phyloP scores from a whole-genome alignment of 2,329 filamentous ascomycete species.

The Ascochyta viciae-villosae region DNA sequence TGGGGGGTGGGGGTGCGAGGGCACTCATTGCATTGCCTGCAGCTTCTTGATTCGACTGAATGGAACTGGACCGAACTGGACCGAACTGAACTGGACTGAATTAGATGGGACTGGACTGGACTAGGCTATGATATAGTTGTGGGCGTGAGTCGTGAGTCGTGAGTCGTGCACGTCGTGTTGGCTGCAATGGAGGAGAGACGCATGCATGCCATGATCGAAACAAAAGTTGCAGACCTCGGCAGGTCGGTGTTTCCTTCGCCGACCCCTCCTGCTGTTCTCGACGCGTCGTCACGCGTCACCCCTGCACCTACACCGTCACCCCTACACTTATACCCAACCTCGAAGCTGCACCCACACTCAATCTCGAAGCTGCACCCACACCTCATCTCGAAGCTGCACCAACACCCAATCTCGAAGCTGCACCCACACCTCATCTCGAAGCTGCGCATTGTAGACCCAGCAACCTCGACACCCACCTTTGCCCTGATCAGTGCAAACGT shows the following conservation, averaged over 20 bases:
- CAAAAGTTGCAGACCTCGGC: conserved; percentile 17
- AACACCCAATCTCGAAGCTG: too few relatives aligned
- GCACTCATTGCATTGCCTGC: conserved; percentile 37
- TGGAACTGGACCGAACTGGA: not conserved
- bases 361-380: too few relatives aligned
- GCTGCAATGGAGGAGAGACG: conserved; percentile 4
- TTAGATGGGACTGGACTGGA: too few relatives aligned
- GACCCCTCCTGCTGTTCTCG: conserved; percentile 5
- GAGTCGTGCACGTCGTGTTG: conserved; percentile 2
- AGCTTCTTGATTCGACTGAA: not conserved
- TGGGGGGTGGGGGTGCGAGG: conserved; percentile 23
- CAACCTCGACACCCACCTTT: not conserved
- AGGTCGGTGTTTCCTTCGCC: conserved; percentile 16
- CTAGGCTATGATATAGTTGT: conserved; percentile 9
- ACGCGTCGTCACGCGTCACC: conserved; percentile 6
- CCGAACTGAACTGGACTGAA: not conserved
- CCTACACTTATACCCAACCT: not conserved
- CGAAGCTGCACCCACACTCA: not conserved
- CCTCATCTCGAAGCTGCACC: too few relatives aligned
- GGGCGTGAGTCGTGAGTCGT: conserved; percentile 3
- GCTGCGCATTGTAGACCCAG: not conserved
- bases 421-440: too few relatives aligned
- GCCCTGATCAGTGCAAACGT: not conserved
- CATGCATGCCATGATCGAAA: not conserved
- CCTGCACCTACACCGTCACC: not conserved